Base-by-base conservation (phyloP, 805 yeast species). In the Barnettozyma californica region DNA sequence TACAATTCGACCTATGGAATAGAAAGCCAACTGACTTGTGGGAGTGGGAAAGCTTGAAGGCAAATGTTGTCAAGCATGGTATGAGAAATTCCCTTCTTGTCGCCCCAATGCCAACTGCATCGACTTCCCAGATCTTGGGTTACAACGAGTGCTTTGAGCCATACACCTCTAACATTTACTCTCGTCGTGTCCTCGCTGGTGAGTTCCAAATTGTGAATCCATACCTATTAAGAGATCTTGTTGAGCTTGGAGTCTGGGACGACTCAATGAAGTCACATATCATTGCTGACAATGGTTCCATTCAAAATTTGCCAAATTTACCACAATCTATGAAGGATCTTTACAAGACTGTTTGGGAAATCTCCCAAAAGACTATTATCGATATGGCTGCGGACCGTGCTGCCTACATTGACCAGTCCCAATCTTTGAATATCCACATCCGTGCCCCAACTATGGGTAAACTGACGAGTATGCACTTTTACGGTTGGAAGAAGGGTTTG, bases 71-170 rank as follows among this genome's bases (percentile, higher is more conserved):
- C 45, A 66, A 69, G 53, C 68, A 80, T 60, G 98, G 98, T 43
- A 60, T 92, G 38, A 74, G 97, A 62, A 92, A 92, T 71, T 92
- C 97, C 5, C 69, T 92, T 48, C 66, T 91, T 16, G 87, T 91
- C 31, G 97, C 95, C 1, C 94, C 97, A 46, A 92, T 92, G 98
- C 98, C 98, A 40, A 92, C 98, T 16, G 98, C 98, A 2, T 89
- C 97, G 1, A 92, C 98, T 2, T 92, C 98, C 3, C 97, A 90
- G 71, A 91, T 92, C 45, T 73, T 92, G 45, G 98, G 97, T 36
- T 88, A 78, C 73, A 91, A 83, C 59, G 98, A 92, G 70, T 91
- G 97, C 68, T 92, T 92, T 66, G 99, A 92, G 68, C 98, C 99
- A 11, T 81, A 83, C 65, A 91, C 99, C 8, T 89, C 97, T 19